Conservation (phyloP, 257 asterid genomes). For the Osmanthus fragrans region DNA sequence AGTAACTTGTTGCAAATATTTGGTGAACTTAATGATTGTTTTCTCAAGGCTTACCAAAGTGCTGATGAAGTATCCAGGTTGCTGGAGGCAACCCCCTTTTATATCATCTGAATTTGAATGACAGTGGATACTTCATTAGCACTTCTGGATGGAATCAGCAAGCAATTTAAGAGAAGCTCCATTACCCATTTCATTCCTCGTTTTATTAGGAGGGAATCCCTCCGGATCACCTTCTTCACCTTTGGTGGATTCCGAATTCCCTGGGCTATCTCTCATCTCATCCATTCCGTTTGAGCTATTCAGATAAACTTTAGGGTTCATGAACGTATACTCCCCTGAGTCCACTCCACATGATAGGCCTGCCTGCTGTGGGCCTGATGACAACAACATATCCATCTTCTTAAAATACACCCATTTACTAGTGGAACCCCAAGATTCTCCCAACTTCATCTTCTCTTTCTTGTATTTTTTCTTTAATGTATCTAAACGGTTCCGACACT, state of each 20-base stretch:
- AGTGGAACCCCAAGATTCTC: constrained; percentile 24
- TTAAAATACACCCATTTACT: constrained; percentile 79
- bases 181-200: constrained; percentile 28
- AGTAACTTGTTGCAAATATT: too few species aligned
- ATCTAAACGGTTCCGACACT: constrained; percentile 87
- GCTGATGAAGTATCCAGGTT: too few species aligned
- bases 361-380: constrained; percentile 47
- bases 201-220: constrained; percentile 50
- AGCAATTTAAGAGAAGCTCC: constrained; percentile 55
- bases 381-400: constrained; percentile 69
- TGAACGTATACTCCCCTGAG: constrained; percentile 72
- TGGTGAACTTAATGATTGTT: too few species aligned
- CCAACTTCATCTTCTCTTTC: constrained; percentile 70
- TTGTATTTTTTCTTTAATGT: constrained; percentile 92
- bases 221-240: constrained; percentile 53
- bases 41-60: too few species aligned
- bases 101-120: too few species aligned
- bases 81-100: too few species aligned
- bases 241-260: constrained; percentile 51
- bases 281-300: constrained; percentile 64
- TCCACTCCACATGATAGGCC: constrained; percentile 79
- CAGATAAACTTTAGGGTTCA: constrained; percentile 54
- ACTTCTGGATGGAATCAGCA: constrained; percentile 76
- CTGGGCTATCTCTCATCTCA: constrained; percentile 85
- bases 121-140: too few species aligned